phyloP scores from a whole-genome alignment of 345 rosid species.

The Melaleuca alternifolia region DNA sequence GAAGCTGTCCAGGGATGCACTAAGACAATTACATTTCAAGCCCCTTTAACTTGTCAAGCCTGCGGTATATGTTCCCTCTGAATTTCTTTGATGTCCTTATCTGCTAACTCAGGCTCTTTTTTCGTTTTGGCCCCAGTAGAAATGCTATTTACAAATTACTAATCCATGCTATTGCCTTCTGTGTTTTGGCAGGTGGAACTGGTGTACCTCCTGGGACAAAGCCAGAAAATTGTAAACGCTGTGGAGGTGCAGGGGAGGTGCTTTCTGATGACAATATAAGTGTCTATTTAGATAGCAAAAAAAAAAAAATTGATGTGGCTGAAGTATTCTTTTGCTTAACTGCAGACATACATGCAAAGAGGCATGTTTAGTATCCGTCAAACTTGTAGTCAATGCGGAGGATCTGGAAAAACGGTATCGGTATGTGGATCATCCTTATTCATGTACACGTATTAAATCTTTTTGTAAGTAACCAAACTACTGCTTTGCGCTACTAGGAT shows the following conservation, averaged over 20 bases:
- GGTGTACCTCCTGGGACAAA: slow-evolving; percentile 98
- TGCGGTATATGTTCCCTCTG: slow-evolving; percentile 50
- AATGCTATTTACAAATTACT: background rate
- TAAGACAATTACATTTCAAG: slow-evolving; percentile 74
- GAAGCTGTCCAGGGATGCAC: slow-evolving; percentile 98
- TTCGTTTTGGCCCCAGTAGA: background rate
- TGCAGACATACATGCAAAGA: slow-evolving; percentile 45
- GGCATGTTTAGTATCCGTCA: slow-evolving; percentile 65
- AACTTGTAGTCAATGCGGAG: slow-evolving; percentile 72
- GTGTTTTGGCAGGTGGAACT: slow-evolving; percentile 56
- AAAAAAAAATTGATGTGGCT: background rate
- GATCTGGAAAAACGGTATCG: slow-evolving; percentile 66
- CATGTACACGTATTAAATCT: background rate
- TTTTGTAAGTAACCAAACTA: background rate
- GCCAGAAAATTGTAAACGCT: slow-evolving; percentile 76
- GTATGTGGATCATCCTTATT: slow-evolving; percentile 24
- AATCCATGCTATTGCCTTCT: background rate
- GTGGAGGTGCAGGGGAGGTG: slow-evolving; percentile 91
- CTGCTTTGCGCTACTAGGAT: background rate
- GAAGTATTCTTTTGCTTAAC: background rate
- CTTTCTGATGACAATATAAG: background rate
- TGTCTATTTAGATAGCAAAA: background rate
- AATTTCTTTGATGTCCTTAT: background rate
- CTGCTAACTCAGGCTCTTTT: background rate
- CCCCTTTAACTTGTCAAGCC: slow-evolving; percentile 74